These are phyloP conservation scores for Penicillium olsonii DNA, from an alignment of 2,329 filamentous ascomycete species.

Conservation along the genomic window DNA sequence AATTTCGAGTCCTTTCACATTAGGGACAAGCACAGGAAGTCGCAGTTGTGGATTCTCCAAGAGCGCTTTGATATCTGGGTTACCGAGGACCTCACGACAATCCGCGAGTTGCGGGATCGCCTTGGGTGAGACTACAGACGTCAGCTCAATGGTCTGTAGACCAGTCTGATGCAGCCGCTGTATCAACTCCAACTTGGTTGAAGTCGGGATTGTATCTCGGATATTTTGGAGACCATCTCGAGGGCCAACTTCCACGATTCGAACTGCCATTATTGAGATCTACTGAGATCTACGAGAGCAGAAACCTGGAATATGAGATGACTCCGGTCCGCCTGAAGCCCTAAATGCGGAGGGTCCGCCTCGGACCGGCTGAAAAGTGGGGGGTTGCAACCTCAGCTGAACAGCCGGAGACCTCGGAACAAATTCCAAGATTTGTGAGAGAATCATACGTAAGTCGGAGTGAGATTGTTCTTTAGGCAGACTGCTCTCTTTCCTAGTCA, in stretches of 20 bases:
- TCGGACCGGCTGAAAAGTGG: not conserved
- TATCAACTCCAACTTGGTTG: slow-evolving; percentile 76
- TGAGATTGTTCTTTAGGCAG: too few relatives aligned
- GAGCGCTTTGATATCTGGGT: slow-evolving; percentile 56
- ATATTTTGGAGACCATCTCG: slow-evolving; percentile 88
- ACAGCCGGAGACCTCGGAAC: too few relatives aligned
- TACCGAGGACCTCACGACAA: slow-evolving; percentile 26
- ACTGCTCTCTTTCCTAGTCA: too few relatives aligned
- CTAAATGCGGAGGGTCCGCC: not conserved
- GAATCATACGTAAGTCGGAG: too few relatives aligned
- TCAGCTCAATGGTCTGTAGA: slow-evolving; percentile 73
- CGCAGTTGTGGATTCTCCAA: slow-evolving; percentile 16
- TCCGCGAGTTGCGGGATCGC: slow-evolving; percentile 74
- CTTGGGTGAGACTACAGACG: slow-evolving; percentile 80
- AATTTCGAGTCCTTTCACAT: slow-evolving; percentile 54
- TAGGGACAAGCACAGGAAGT: slow-evolving; percentile 44
- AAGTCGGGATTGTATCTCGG: slow-evolving; percentile 67
- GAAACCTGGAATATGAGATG: not conserved
- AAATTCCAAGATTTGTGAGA: too few relatives aligned
- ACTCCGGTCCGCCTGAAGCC: not conserved
- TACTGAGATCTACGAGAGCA: too few relatives aligned
- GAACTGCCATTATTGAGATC: slow-evolving; percentile 33
- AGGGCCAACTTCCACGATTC: slow-evolving; percentile 80
- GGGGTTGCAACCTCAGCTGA: too few relatives aligned
- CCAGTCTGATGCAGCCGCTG: slow-evolving; percentile 68